Evolutionary conservation across 768 basidiomycete genomes (phyloP).

Genomic region (Mycena polygramma): DNA sequence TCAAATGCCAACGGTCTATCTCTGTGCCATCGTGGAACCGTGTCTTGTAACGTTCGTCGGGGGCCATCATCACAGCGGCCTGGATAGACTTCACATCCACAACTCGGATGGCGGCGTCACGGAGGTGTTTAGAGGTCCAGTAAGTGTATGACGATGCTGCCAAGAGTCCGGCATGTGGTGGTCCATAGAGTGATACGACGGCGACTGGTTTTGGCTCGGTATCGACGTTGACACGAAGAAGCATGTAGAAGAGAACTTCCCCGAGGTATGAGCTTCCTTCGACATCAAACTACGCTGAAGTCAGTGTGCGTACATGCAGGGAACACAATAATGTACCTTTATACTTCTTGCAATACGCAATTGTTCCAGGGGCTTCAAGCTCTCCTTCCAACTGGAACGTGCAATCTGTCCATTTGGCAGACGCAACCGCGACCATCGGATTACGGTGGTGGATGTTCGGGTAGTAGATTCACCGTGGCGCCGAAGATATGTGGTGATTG

Average conservation of each 20-base stretch:
- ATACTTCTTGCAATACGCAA: constrained; percentile 37
- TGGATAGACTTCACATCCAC: constrained; percentile 36
- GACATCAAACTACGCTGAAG: background rate
- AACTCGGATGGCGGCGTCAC: constrained; percentile 32
- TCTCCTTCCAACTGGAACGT: constrained; percentile 37
- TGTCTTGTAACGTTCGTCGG: constrained; percentile 13
- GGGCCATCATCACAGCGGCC: constrained; percentile 45
- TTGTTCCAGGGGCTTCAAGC: constrained; percentile 8
- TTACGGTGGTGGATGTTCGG: background rate
- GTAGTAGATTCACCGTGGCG: background rate
- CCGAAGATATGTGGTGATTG: background rate
- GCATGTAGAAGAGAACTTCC: constrained; percentile 14
- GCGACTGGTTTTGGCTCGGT: constrained; percentile 30
- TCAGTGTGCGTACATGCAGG: background rate
- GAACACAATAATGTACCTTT: background rate
- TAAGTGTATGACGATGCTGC: constrained; percentile 40
- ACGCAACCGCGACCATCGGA: constrained; percentile 38
- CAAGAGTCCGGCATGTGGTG: constrained; percentile 35
- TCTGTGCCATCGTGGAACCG: background rate
- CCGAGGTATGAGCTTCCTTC: background rate
- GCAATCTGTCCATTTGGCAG: constrained; percentile 43
- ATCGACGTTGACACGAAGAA: background rate
- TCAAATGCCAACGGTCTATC: constrained; percentile 11
- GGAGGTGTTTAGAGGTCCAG: constrained; percentile 33
- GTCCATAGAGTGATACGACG: constrained; percentile 40